phyloP scores from a whole-genome alignment of 1,139 yeast genomes.

The Citeromyces siamensis region DNA sequence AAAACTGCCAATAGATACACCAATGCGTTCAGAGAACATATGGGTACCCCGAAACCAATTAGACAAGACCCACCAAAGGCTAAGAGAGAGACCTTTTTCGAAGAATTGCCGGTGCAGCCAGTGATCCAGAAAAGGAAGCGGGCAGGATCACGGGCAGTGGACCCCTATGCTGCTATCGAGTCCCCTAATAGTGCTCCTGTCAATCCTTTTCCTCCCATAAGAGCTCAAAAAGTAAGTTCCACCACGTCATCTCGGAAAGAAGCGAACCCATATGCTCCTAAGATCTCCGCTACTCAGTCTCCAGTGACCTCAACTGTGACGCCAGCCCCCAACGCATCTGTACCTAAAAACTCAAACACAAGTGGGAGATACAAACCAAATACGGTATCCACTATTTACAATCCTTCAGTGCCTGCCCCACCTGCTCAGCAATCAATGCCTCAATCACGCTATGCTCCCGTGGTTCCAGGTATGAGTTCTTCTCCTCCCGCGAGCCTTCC shows the following conservation, averaged over 20 bases:
- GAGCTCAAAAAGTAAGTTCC: too few relatives aligned
- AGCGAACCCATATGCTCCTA: slow-evolving; percentile 7
- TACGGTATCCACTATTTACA: background rate
- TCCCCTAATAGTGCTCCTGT: background rate
- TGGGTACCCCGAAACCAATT: slow-evolving; percentile 6
- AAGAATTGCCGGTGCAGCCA: slow-evolving; percentile 24
- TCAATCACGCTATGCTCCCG: background rate
- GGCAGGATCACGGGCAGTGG: slow-evolving; percentile 2
- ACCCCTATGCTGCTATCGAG: slow-evolving; percentile 6
- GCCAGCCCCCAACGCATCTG: background rate
- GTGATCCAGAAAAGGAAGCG: slow-evolving; percentile 1
- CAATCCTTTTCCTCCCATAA: background rate
- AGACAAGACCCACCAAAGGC: slow-evolving; percentile 5
- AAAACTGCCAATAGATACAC: slow-evolving; percentile 7
- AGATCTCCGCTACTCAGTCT: background rate
- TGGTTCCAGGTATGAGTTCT: too few relatives aligned
- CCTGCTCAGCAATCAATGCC: background rate
- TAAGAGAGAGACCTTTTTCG: slow-evolving; percentile 28
- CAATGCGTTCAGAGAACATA: background rate
- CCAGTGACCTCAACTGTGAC: background rate
- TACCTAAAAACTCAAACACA: too few relatives aligned
- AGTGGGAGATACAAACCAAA: background rate
- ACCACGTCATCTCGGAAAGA: slow-evolving; percentile 2
- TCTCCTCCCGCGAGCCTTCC: too few relatives aligned
- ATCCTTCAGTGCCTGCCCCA: background rate